Evolutionary conservation across 2,329 filamentous ascomycete species (phyloP).

Genomic region (Herpotrichia juniperi): DNA sequence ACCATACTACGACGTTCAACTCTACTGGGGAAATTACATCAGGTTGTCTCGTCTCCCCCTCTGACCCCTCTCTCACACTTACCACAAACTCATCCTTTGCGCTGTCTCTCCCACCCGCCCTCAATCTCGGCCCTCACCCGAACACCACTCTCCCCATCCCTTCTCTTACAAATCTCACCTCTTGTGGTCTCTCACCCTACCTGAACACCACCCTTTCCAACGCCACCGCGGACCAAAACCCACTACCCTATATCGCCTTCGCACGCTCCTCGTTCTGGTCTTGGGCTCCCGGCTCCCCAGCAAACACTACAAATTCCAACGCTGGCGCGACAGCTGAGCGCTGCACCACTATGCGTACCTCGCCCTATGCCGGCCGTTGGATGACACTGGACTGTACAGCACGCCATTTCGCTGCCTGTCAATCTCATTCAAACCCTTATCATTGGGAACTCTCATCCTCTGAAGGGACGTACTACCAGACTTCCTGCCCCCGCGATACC

Average conservation of each 20-base stretch:
- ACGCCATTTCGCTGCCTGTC: slow-evolving; percentile 62
- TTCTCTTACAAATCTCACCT: slow-evolving; percentile 50
- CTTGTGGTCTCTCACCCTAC: slow-evolving; percentile 66
- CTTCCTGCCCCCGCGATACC: slow-evolving; percentile 56
- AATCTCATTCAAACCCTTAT: slow-evolving; percentile 60
- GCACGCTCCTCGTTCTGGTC: slow-evolving; percentile 63
- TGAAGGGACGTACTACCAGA: slow-evolving; percentile 49
- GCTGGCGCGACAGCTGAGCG: slow-evolving; percentile 44
- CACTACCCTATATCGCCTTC: slow-evolving; percentile 57
- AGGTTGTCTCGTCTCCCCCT: slow-evolving; percentile 61
- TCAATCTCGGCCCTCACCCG: slow-evolving; percentile 24
- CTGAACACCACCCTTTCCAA: slow-evolving; percentile 63
- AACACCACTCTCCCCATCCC: slow-evolving; percentile 31
- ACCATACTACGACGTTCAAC: slow-evolving; percentile 37
- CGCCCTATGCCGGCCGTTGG: slow-evolving; percentile 61
- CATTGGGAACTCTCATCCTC: slow-evolving; percentile 61
- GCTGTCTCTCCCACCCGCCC: slow-evolving; percentile 21
- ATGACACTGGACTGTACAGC: slow-evolving; percentile 61
- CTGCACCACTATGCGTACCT: slow-evolving; percentile 61
- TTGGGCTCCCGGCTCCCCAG: slow-evolving; percentile 64
- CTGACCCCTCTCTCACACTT: slow-evolving; percentile 47
- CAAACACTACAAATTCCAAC: slow-evolving; percentile 47
- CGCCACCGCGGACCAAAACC: slow-evolving; percentile 56
- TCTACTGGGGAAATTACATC: slow-evolving; percentile 50
- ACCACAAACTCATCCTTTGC: slow-evolving; percentile 58